Evolutionary conservation across 2,329 filamentous ascomycete species (phyloP).

Genomic region (Botryotinia calthae): DNA sequence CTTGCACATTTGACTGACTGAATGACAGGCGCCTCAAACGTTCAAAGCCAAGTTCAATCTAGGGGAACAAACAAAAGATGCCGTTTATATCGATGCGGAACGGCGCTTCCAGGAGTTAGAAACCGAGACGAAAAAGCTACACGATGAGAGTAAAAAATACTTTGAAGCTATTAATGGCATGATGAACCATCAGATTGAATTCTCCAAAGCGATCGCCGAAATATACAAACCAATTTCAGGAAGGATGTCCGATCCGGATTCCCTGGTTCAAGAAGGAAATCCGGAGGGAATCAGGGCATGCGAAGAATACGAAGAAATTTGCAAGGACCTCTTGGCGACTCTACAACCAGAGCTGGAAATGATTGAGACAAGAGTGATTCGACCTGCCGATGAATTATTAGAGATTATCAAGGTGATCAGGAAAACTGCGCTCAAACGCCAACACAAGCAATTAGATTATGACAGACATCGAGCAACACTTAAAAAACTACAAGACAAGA

Average conservation of each 20-base stretch:
- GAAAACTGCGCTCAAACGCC: conserved; percentile 82
- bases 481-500: conserved; percentile 97
- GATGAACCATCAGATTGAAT: conserved; percentile 96
- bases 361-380: conserved; percentile 90
- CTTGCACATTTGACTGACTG: conserved; percentile 26
- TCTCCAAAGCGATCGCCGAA: conserved; percentile 92
- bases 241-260: conserved; percentile 87
- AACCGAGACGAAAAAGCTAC: conserved; percentile 91
- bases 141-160: conserved; percentile 97
- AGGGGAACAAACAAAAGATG: conserved; percentile 91
- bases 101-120: conserved; percentile 92
- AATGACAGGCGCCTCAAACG: conserved; percentile 73
- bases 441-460: conserved; percentile 97
- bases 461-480: conserved; percentile 78
- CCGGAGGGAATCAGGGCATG: conserved; percentile 91
- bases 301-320: conserved; percentile 91
- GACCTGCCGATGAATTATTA: conserved; percentile 86
- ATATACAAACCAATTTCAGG: conserved; percentile 98
- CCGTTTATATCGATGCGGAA: conserved; percentile 92
- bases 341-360: conserved; percentile 92
- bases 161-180: conserved; percentile 98
- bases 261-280: conserved; percentile 78
- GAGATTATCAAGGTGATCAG: conserved; percentile 95
- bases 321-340: conserved; percentile 84
- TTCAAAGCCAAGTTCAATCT: conserved; percentile 92